phyloP scores from a whole-genome alignment of 129 eudicot species.

The Pulicaria dysenterica region DNA sequence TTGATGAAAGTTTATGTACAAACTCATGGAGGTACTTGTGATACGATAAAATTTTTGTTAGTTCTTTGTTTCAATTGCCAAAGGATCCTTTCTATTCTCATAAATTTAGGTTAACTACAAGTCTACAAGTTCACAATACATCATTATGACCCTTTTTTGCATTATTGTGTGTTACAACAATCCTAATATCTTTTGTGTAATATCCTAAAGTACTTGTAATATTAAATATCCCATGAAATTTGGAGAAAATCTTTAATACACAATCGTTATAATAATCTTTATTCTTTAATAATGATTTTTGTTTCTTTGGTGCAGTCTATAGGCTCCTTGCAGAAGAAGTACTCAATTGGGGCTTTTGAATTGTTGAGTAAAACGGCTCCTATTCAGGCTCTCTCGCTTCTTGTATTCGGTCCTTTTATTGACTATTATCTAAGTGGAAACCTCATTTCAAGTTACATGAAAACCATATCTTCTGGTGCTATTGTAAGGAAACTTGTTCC shows the following conservation, averaged over 20 bases:
- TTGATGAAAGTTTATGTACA: not conserved
- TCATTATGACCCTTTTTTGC: not conserved
- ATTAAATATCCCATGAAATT: too few species aligned
- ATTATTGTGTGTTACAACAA: not conserved
- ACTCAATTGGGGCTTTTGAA: slow-evolving; percentile 86
- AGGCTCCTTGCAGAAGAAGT: slow-evolving; percentile 93
- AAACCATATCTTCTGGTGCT: slow-evolving; percentile 54
- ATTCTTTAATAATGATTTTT: slow-evolving; percentile 16
- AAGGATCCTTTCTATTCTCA: not conserved
- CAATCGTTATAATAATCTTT: not conserved
- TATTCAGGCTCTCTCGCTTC: slow-evolving; percentile 81
- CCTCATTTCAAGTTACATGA: slow-evolving; percentile 57
- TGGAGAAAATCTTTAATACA: not conserved
- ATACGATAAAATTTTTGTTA: not conserved
- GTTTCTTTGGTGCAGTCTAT: slow-evolving; percentile 63
- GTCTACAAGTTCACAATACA: too few species aligned
- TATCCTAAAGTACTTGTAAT: not conserved
- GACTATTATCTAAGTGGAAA: slow-evolving; percentile 77
- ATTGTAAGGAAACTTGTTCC: slow-evolving; percentile 50
- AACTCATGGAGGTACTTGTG: not conserved
- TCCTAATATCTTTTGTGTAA: not conserved
- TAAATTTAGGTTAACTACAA: not conserved
- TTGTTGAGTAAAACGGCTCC: slow-evolving; percentile 95
- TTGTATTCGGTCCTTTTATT: slow-evolving; percentile 76
- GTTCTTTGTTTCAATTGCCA: not conserved